These are phyloP conservation scores for Fragaria iinumae DNA, from an alignment of 306 rosid species.

Conservation along the genomic window DNA sequence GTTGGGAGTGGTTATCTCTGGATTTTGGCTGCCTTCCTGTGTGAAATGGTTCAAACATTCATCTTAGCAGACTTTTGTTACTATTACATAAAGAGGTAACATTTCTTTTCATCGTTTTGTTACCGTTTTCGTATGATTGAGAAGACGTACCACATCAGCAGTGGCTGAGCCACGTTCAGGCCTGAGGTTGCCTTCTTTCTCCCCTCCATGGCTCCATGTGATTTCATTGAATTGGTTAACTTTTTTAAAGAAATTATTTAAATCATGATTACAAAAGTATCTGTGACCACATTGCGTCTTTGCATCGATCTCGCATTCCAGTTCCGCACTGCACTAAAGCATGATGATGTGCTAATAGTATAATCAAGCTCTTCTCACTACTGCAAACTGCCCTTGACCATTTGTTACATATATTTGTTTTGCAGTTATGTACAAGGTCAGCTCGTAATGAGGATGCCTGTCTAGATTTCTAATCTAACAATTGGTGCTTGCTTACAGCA, in stretches of 20 bases:
- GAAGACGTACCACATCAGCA: not conserved
- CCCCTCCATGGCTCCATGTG: not conserved
- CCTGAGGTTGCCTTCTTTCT: not conserved
- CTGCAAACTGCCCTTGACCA: not conserved
- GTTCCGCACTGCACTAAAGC: not conserved
- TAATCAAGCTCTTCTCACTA: not conserved
- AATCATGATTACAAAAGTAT: not conserved
- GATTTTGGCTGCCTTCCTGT: slow-evolving; percentile 45
- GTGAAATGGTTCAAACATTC: slow-evolving; percentile 69
- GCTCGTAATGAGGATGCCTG: slow-evolving; percentile 60
- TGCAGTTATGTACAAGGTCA: slow-evolving; percentile 65
- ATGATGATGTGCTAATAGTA: not conserved
- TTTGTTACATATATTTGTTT: not conserved
- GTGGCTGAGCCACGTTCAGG: not conserved
- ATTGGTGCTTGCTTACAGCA: not conserved
- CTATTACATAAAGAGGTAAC: slow-evolving; percentile 70
- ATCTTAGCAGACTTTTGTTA: slow-evolving; percentile 84
- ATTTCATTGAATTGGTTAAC: not conserved
- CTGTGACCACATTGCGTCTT: not conserved
- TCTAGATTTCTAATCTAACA: slow-evolving; percentile 1
- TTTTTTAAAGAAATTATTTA: not conserved
- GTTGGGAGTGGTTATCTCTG: slow-evolving; percentile 53
- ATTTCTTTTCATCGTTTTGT: not conserved
- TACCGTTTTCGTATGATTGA: not conserved
- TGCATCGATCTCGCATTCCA: not conserved